Evolutionary conservation across 495 filamentous ascomycete species (phyloP), one percentile per base, ranked within the genome.

Genomic region (Choiromyces venosus): DNA sequence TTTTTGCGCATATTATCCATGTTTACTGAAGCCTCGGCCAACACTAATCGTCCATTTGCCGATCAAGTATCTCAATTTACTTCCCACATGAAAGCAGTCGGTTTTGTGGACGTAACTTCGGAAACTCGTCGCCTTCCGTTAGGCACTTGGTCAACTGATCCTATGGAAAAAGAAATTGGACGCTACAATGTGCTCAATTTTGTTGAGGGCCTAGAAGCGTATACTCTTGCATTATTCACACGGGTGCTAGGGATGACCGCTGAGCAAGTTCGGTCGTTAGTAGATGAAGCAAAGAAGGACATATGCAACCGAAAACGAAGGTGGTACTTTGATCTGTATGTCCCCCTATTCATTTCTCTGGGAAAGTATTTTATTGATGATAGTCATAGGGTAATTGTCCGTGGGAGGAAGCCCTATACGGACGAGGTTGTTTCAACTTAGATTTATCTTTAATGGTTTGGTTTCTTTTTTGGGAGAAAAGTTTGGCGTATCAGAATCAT

Each of bases 301-400:
- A 71, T 74, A n/a, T 68, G 66, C 37, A 77, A 80, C 29, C 73
- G 70, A n/a, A 80, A 74, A 46, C 56, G 71, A 64, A 71, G 73
- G 38, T 74, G 76, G 37, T 80, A 80, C 70, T 73, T 77, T 69
- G 75, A 74, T 69, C 56, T 77, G 75, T 77, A 77, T 76, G 75
- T 73, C 37, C 14, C 52, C 52, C 52, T 61, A 29, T 29, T 16
- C 52, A 29, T 29, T 61, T 4, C 9, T 61, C 25, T 61, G 25
- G 25, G 52, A 12, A n/a, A 25, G 12, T 9, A 61, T 29, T 61
- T 61, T 61, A 10, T 12, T 61, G 2, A 61, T 61, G 52, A 29
- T 25, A 25, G n/a, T 61, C 9, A 29, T 61, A 77, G 75, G 29
- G 42, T 77, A 36, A 74, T 77, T 19, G 75, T 76, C 35, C 74